Base-by-base conservation (phyloP, 2,329 filamentous ascomycete genomes). In the Alternaria sp. region DNA sequence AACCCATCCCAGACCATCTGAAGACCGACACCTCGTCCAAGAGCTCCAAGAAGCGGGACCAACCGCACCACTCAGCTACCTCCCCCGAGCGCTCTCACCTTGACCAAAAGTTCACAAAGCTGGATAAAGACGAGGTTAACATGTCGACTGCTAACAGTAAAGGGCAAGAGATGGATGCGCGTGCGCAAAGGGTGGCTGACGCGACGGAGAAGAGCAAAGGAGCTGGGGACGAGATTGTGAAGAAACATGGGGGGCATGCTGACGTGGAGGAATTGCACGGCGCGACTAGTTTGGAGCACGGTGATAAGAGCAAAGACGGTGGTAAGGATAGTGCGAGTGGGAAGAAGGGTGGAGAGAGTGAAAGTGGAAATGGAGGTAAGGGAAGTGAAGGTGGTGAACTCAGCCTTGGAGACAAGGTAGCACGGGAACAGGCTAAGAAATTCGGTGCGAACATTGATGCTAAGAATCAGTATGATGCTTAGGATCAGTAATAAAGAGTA, bases 391-490 rank as follows among this genome's bases (percentile, higher is more conserved):
- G 38, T 27, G 50, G n/a, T 25, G 36, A 48, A 5, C 27, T 25
- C 14, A 32, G 36, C 9, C 34, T 58, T 20, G 59, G 45, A 5
- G 62, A 65, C 9, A 43, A 57, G 49, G 20, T 63, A 8, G 52
- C 59, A 20, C 54, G 65, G 38, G 45, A 60, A 14, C 63, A 61
- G 44, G 65, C 65, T n/a, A 62, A 64, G 54, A 67, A 67, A 38
- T 64, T 62, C 36, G 62, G 62, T 5, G 63, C 62, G 16, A 64
- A 66, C 34, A 48, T 67, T n/a, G 58, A 56, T 10, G 36, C 43
- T 16, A 41, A 18, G 34, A 12, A 32, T 25, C 12, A 5, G 20
- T 6, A 10, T n/a, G 58, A 56, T 10, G 36, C 43, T 16, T 52
- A 18, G 34, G 20, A 32, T 25, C 12, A 5, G 40, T 6, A 10